phyloP scores from a whole-genome alignment of 2,329 filamentous ascomycete genomes.

The Diaporthe ilicicola region DNA sequence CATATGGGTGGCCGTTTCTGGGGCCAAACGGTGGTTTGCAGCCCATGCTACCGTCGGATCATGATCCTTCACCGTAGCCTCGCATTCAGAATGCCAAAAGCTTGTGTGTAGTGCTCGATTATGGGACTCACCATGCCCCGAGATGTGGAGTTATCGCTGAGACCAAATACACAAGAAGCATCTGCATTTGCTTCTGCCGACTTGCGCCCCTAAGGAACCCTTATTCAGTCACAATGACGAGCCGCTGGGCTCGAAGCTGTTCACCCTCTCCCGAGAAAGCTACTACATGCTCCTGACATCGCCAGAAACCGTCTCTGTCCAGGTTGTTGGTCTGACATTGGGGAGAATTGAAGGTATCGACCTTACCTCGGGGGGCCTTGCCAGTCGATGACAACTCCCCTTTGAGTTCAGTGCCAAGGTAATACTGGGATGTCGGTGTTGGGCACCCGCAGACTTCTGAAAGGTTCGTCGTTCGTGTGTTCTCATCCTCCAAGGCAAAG shows the following conservation, averaged over 20 bases:
- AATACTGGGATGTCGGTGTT: no score
- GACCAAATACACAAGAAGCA: neutral
- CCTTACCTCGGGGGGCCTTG: neutral
- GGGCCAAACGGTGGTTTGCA: neutral
- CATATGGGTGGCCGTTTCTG: neutral
- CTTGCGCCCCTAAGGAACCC: neutral
- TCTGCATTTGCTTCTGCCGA: neutral
- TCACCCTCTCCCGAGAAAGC: no score
- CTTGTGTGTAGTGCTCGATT: neutral
- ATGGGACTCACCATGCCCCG: neutral
- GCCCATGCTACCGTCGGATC: neutral
- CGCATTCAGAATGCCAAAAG: neutral
- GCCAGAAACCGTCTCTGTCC: neutral
- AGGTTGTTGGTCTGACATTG: neutral
- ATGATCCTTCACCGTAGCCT: neutral
- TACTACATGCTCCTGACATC: neutral
- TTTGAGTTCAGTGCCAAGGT: no score
- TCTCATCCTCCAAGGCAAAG: neutral
- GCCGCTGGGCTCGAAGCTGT: neutral
- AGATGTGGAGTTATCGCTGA: neutral
- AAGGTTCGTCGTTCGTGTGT: neutral
- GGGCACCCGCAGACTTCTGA: no score
- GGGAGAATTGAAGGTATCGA: neutral
- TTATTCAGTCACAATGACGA: neutral
- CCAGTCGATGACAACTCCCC: neutral